Evolutionary conservation across 176 grass and related monocot species (phyloP).

Genomic region (Oryza longistaminata): DNA sequence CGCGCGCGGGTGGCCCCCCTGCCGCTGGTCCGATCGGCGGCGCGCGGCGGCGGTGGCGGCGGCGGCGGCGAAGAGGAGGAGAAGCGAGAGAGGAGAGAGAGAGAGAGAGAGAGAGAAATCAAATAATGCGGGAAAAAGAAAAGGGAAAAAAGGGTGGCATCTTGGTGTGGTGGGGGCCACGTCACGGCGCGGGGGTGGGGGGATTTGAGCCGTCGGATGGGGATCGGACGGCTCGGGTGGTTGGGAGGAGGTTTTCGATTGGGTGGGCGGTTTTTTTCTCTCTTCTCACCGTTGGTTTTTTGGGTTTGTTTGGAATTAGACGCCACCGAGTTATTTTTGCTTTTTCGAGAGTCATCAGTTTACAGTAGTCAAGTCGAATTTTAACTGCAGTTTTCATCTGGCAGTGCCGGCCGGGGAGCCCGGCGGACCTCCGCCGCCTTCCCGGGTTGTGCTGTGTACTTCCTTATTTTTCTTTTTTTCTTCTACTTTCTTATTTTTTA

Average conservation of each 20-base stretch:
- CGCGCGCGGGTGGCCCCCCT: neutral
- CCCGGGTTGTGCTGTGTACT: too few relatives aligned
- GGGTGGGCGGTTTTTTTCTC: neutral
- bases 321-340: conserved; percentile 8
- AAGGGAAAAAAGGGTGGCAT: neutral
- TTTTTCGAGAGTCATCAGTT: neutral
- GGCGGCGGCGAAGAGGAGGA: conserved; percentile 31
- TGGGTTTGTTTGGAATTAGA: conserved; percentile 13
- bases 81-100: neutral
- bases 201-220: neutral
- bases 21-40: conserved; percentile 23
- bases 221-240: neutral
- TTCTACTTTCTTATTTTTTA: too few relatives aligned
- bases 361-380: neutral
- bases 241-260: neutral
- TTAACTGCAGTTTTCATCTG: neutral
- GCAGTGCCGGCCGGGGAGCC: too few relatives aligned
- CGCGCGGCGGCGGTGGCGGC: neutral
- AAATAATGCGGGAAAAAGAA: conserved; percentile 50
- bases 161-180: conserved; percentile 32
- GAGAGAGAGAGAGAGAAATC: conserved; percentile 39
- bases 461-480: too few relatives aligned
- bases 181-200: neutral
- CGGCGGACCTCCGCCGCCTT: too few relatives aligned
- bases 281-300: conserved; percentile 1